These are phyloP conservation scores for Diplodia corticola DNA, from an alignment of 2,329 filamentous ascomycete genomes.

Conservation along the genomic window DNA sequence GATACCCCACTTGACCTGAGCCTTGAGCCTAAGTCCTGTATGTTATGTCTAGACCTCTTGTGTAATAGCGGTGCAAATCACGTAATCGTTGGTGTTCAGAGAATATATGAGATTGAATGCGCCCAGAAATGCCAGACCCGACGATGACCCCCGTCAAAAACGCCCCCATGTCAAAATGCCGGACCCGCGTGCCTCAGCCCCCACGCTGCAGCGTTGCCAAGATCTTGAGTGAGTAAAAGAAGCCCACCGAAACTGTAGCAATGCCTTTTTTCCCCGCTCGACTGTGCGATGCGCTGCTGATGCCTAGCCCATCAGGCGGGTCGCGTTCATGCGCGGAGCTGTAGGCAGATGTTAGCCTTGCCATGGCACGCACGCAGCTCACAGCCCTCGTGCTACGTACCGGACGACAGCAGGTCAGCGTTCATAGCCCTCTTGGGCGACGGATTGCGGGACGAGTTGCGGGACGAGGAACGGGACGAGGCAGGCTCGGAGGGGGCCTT, in stretches of 20 bases:
- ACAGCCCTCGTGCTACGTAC: slow-evolving; percentile 1
- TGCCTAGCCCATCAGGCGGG: slow-evolving; percentile 7
- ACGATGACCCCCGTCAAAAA: neutral
- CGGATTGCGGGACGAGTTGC: neutral
- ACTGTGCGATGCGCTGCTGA: neutral
- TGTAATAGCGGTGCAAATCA: neutral
- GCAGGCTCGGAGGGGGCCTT: neutral
- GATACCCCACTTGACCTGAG: no score
- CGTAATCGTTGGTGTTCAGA: neutral
- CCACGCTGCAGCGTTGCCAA: neutral
- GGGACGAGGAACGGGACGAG: slow-evolving; percentile 4
- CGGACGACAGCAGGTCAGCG: neutral
- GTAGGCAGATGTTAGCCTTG: neutral
- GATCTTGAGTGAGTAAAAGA: neutral
- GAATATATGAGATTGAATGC: neutral
- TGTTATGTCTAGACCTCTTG: neutral
- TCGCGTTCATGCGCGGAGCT: slow-evolving; percentile 17
- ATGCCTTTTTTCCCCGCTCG: neutral
- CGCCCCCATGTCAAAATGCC: neutral
- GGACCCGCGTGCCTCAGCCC: neutral
- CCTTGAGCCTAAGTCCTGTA: neutral
- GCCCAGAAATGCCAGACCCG: neutral
- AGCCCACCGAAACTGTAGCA: neutral
- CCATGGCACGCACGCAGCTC: neutral
- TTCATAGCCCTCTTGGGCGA: neutral